phyloP scores from a whole-genome alignment of 2,329 filamentous ascomycete genomes.

The Aspergillus latus region DNA sequence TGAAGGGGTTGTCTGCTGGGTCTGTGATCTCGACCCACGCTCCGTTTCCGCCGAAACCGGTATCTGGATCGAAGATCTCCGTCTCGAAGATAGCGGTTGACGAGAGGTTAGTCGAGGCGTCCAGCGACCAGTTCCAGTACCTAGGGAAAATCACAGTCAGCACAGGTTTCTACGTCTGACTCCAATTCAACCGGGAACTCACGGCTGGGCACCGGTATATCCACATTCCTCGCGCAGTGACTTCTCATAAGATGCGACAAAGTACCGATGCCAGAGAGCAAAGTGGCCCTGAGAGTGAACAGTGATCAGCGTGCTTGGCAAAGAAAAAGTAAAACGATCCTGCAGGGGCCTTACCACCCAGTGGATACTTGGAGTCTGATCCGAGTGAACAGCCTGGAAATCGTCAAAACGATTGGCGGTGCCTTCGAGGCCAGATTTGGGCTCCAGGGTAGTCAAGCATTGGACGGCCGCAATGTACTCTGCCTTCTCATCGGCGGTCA shows the following conservation, averaged over 20 bases:
- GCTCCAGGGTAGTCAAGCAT: slow-evolving; percentile 14
- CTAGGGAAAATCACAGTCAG: neutral
- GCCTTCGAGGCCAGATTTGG: slow-evolving; percentile 16
- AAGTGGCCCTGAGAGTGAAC: slow-evolving; percentile 27
- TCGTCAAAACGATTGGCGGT: slow-evolving; percentile 17
- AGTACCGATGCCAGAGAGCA: slow-evolving; percentile 47
- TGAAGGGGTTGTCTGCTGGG: slow-evolving; percentile 17
- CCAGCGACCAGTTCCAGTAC: slow-evolving; percentile 39
- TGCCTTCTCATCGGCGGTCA: slow-evolving; percentile 4
- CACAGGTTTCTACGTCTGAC: neutral
- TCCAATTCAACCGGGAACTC: slow-evolving; percentile 14
- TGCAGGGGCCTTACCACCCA: slow-evolving; percentile 13
- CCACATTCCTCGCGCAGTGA: slow-evolving; percentile 44
- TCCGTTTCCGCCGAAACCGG: slow-evolving; percentile 22
- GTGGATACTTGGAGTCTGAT: slow-evolving; percentile 20
- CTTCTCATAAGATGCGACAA: slow-evolving; percentile 43
- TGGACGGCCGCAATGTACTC: slow-evolving; percentile 18
- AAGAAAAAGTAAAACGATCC: neutral
- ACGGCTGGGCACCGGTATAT: slow-evolving; percentile 46
- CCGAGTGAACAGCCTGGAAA: slow-evolving; percentile 19
- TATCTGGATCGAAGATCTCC: slow-evolving; percentile 16
- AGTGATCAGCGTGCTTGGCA: slow-evolving; percentile 13
- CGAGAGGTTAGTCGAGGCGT: slow-evolving; percentile 19
- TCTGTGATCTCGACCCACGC: slow-evolving; percentile 12
- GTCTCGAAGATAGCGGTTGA: slow-evolving; percentile 21